Conservation (phyloP, 495 filamentous ascomycete genomes). For the Aspergillus haitiensis region DNA sequence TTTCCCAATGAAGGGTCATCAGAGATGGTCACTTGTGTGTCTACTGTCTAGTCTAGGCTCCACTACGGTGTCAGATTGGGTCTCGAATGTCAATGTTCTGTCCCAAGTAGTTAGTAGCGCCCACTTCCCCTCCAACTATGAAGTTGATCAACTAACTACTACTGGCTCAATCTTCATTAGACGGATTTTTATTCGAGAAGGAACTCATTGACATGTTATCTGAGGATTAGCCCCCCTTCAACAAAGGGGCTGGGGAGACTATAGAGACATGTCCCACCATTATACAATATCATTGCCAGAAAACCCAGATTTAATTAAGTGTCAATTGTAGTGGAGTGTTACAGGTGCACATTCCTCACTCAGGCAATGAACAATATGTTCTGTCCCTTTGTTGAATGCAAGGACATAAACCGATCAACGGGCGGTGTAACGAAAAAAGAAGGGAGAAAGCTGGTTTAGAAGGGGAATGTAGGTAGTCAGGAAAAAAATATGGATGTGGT, state of each 20-base stretch:
- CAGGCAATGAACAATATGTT: not conserved
- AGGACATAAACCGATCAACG: constrained; percentile 2
- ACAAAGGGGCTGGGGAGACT: too few species aligned
- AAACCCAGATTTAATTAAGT: too few species aligned
- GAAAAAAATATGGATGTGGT: not conserved
- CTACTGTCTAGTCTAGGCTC: not conserved
- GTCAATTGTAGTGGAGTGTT: not conserved
- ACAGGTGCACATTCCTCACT: not conserved
- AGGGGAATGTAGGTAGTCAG: too few species aligned
- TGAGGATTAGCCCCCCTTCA: not conserved
- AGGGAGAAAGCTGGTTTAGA: not conserved
- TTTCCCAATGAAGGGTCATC: not conserved
- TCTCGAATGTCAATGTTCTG: constrained; percentile 3
- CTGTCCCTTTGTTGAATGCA: not conserved
- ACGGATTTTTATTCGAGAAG: too few species aligned
- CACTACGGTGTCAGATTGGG: constrained; percentile 31
- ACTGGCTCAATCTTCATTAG: too few species aligned
- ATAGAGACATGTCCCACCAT: too few species aligned
- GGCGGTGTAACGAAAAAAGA: constrained; percentile 9
- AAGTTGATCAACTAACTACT: too few species aligned
- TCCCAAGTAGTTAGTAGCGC: too few species aligned
- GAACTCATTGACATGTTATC: too few species aligned
- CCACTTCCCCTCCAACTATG: too few species aligned
- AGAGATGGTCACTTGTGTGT: not conserved
- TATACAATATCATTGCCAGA: too few species aligned